Base-by-base conservation (phyloP, 208 protist genomes). In the Crithidia fasciculata region DNA sequence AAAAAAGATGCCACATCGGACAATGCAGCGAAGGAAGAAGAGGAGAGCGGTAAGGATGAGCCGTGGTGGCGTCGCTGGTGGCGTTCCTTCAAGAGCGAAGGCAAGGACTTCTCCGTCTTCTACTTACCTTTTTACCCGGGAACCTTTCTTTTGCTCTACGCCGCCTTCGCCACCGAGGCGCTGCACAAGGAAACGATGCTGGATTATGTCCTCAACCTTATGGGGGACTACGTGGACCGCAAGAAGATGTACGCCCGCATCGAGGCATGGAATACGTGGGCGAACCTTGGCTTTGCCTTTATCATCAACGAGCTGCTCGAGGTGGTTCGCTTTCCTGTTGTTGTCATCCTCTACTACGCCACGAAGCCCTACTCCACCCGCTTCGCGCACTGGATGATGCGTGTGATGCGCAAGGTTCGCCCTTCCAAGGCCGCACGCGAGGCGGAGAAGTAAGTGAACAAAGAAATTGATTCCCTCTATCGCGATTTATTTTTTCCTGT, bases 291-390 rank as follows among this genome's bases (percentile, higher is more conserved):
- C 41, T 86, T 88, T 72, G 86, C 86, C 15, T 78, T 91, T 60
- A 77, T 84, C 6, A 79, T 91, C 62, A 88, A 85, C 74, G 83
- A 91, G 62, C 72, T 84, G 64, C 58, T 86, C 4, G 86, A 88
- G 70, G 53, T 88, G 16, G 67, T 85, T 18, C 81, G 83, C 40
- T 74, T 91, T 19, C 86, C 86, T 28, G 59, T 87, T 9, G 78
- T 90, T 67, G 78, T 90, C 16, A 61, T 81, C 45, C 77, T 82
- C 7, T 87, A 84, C 61, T 87, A 67, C 55, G 45, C 57, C 2
- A 56, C 10, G 59, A 68, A 67, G 60, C 60, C 74, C 43, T 63
- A 69, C 49, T 79, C 74, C 40, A 79, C 69, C 37, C 5, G 47
- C 19, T 61, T 67, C 57, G 57, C 58, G n/a, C 60, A 60, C 28